Evolutionary conservation across 371 early-diverging fungal genomes (phyloP).

Genomic region (Mortierella sp.): DNA sequence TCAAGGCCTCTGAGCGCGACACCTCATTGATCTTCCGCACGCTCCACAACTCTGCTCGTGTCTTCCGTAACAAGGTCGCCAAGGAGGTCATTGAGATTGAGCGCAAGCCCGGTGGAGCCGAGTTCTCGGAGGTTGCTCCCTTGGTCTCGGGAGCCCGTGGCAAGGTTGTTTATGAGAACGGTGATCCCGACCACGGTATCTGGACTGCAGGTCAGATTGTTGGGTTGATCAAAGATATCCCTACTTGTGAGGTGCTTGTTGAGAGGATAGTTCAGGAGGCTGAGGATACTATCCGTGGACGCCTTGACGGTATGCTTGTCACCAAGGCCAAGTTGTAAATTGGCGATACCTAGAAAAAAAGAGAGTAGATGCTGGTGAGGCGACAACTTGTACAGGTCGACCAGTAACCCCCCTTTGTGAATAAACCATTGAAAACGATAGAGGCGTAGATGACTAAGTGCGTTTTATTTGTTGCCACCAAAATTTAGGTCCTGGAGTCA

Average conservation of each 20-base stretch:
- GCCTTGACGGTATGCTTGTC: slow-evolving; percentile 39
- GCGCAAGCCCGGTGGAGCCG: slow-evolving; percentile 65
- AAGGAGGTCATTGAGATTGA: slow-evolving; percentile 78
- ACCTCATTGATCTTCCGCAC: slow-evolving; percentile 82
- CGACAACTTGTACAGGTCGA: slow-evolving; percentile 13
- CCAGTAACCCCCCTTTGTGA: not conserved
- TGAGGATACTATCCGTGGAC: slow-evolving; percentile 61
- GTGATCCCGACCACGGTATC: slow-evolving; percentile 80
- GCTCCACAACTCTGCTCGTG: slow-evolving; percentile 84
- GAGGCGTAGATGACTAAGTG: not conserved
- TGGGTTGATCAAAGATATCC: slow-evolving; percentile 83
- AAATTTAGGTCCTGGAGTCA: too few species aligned
- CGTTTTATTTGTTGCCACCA: not conserved
- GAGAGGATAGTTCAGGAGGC: slow-evolving; percentile 71
- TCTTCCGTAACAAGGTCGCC: slow-evolving; percentile 82
- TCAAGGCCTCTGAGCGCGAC: slow-evolving; percentile 75
- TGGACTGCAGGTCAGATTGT: slow-evolving; percentile 87
- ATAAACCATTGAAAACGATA: not conserved
- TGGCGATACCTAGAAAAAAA: not conserved
- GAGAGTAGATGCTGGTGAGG: not conserved
- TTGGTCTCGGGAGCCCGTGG: slow-evolving; percentile 82
- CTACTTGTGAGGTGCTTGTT: slow-evolving; percentile 77
- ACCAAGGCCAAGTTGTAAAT: slow-evolving; percentile 44
- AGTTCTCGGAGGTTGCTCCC: slow-evolving; percentile 77
- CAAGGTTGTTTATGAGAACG: slow-evolving; percentile 75